Evolutionary conservation across 805 yeast genomes (phyloP).

Genomic region (Schwanniomyces vanrijiae): DNA sequence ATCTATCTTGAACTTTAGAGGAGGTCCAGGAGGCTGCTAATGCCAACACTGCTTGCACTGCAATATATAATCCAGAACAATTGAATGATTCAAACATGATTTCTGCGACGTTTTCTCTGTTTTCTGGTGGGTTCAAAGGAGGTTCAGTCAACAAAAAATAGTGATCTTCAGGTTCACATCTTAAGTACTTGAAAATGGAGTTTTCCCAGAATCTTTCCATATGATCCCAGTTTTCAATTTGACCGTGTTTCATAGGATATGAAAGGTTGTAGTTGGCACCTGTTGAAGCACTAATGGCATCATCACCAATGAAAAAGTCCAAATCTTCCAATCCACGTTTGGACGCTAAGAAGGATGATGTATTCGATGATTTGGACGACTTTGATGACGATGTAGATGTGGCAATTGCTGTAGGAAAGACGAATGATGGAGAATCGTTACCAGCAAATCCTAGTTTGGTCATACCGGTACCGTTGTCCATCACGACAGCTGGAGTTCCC

Average conservation of each 20-base stretch:
- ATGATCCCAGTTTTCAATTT: conserved; percentile 98
- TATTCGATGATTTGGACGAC: conserved; percentile 43
- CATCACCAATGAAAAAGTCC: conserved; percentile 94
- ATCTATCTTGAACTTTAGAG: conserved; percentile 89
- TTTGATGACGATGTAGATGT: conserved; percentile 57
- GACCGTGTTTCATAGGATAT: conserved; percentile 97
- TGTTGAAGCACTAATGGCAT: conserved; percentile 87
- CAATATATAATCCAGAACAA: conserved; percentile 97
- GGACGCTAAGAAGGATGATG: conserved; percentile 53
- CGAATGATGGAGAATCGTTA: conserved; percentile 95
- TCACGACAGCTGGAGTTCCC: conserved; percentile 90
- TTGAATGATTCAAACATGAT: conserved; percentile 98
- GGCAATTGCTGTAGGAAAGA: conserved; percentile 95
- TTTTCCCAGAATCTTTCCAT: conserved; percentile 99
- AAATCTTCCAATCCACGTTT: conserved; percentile 92
- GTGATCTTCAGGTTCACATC: conserved; percentile 99
- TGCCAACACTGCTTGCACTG: conserved; percentile 98
- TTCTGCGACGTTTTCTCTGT: conserved; percentile 97
- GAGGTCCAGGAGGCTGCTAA: conserved; percentile 99
- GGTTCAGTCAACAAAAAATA: conserved; percentile 95
- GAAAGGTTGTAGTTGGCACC: conserved; percentile 85
- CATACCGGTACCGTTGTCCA: conserved; percentile 98
- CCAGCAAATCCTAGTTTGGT: conserved; percentile 99
- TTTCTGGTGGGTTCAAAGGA: conserved; percentile 98
- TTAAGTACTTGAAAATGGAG: conserved; percentile 90